phyloP scores from a whole-genome alignment of 2,329 filamentous ascomycete species.

The Talaromyces sp. region DNA sequence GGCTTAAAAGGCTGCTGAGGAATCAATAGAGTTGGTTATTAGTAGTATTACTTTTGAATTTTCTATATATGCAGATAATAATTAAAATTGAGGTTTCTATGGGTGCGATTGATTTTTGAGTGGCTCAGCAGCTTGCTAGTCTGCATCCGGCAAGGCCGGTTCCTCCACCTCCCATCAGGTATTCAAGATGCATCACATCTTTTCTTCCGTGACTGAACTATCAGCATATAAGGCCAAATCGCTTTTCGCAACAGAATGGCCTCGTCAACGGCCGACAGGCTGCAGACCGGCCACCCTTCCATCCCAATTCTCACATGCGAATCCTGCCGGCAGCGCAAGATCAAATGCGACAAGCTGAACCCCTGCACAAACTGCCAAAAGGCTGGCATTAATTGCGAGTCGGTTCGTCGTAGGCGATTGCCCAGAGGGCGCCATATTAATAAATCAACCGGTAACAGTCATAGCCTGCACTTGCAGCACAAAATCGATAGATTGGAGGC shows the following conservation, averaged over 20 bases:
- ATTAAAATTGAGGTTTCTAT: too few relatives aligned
- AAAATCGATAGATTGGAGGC: slow-evolving; percentile 14
- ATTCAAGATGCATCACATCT: neutral
- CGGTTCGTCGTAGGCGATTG: slow-evolving; percentile 13
- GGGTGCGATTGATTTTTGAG: too few relatives aligned
- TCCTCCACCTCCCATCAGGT: neutral
- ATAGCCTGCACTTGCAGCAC: slow-evolving; percentile 10
- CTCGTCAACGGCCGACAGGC: neutral
- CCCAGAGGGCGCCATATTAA: slow-evolving; percentile 15
- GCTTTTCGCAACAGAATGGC: neutral
- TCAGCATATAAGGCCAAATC: neutral
- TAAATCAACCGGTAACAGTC: neutral
- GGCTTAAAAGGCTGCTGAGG: too few relatives aligned
- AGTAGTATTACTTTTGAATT: too few relatives aligned
- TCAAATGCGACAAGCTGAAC: slow-evolving; percentile 17
- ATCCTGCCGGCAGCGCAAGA: slow-evolving; percentile 16
- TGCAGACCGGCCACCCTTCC: neutral
- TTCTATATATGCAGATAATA: too few relatives aligned
- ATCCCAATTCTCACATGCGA: slow-evolving; percentile 15
- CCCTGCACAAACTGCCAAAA: slow-evolving; percentile 17
- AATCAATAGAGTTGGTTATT: too few relatives aligned
- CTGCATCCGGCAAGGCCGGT: neutral
- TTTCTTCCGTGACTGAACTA: neutral
- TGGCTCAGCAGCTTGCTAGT: neutral
- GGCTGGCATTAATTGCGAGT: slow-evolving; percentile 12